These are phyloP conservation scores for Zangia roseola DNA, from an alignment of 768 basidiomycete genomes.

Conservation along the genomic window DNA sequence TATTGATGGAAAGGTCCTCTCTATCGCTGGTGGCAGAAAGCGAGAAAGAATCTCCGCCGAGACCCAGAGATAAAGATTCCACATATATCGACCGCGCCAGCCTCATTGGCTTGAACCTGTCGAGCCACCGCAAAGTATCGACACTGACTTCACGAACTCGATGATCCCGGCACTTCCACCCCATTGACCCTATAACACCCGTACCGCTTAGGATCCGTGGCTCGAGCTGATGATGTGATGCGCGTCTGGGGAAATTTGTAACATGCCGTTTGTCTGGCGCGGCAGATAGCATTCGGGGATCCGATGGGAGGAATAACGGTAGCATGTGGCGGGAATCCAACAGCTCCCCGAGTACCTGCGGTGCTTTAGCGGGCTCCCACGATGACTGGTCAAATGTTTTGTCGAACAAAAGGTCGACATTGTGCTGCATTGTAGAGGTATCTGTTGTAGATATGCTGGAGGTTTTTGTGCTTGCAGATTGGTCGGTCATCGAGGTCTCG, in stretches of 20 bases:
- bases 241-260: slow-evolving; percentile 15
- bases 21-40: slow-evolving; percentile 33
- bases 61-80: slow-evolving; percentile 37
- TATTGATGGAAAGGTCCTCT: slow-evolving; percentile 35
- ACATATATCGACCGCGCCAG: slow-evolving; percentile 47
- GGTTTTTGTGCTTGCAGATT: slow-evolving; percentile 33
- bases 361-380: slow-evolving; percentile 78
- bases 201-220: slow-evolving; percentile 40
- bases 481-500: slow-evolving; percentile 37
- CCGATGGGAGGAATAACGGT: slow-evolving; percentile 78
- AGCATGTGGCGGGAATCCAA: slow-evolving; percentile 94
- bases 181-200: slow-evolving; percentile 42
- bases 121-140: slow-evolving; percentile 66
- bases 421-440: slow-evolving; percentile 42
- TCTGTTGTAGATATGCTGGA: slow-evolving; percentile 35
- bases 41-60: slow-evolving; percentile 19
- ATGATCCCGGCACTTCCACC: slow-evolving; percentile 59
- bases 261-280: slow-evolving; percentile 46
- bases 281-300: slow-evolving; percentile 75
- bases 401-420: slow-evolving; percentile 82
- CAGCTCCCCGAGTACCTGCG: slow-evolving; percentile 85
- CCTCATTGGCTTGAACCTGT: slow-evolving; percentile 56
- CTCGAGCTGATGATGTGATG: slow-evolving; percentile 24
- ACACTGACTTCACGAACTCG: slow-evolving; percentile 61
- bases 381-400: slow-evolving; percentile 55